Evolutionary conservation across 495 filamentous ascomycete species (phyloP), one percentile per base, ranked within the genome.

Genomic region (Neurospora terricola): DNA sequence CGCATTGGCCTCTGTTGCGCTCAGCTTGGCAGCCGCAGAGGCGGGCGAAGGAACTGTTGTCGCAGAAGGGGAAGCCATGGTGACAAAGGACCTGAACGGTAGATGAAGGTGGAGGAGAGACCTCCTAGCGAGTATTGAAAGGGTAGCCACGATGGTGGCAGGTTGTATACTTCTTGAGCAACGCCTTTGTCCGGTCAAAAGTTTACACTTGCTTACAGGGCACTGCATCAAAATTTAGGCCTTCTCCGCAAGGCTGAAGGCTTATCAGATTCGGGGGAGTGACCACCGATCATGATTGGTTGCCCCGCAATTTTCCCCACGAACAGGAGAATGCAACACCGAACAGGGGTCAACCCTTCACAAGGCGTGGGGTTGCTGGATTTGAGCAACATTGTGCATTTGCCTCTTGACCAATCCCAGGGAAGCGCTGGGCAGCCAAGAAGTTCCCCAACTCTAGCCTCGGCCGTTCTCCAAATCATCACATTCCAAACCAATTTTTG

Each of bases 211-310:
- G 54, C 34, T 34, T 62, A 62, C 54, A 62, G 12, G 54, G 54
- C 54, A 62, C 27, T 34, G 27, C 54, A 34, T 18, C 5, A 74
- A 74, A 73, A 69, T 48, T 75, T 74, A 16, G 21, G 74, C 74
- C 74, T 75, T 71, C 30, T 71, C 71, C 14, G 70, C 72, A 74
- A 76, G 72, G 74, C 74, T 76, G 74, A 75, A 5, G 30, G 36
- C 54, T 62, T 34, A 30, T 62, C 54, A 34, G 23, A 18, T 62
- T 34, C 11, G 54, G 54, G 54, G 5, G 12, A 62, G 23, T 34
- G 2, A 9, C 27, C 54, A 62, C 54, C 6, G 54, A 34, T 34
- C 14, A 34, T 62, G 54, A 62, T 62, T 62, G 54, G 54, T 16
- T 62, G 54, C 54, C 14, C 54, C 54, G 54, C 54, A 62, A 34